Conservation (phyloP, 805 yeast genomes). For the Kodamaea fukazawae region DNA sequence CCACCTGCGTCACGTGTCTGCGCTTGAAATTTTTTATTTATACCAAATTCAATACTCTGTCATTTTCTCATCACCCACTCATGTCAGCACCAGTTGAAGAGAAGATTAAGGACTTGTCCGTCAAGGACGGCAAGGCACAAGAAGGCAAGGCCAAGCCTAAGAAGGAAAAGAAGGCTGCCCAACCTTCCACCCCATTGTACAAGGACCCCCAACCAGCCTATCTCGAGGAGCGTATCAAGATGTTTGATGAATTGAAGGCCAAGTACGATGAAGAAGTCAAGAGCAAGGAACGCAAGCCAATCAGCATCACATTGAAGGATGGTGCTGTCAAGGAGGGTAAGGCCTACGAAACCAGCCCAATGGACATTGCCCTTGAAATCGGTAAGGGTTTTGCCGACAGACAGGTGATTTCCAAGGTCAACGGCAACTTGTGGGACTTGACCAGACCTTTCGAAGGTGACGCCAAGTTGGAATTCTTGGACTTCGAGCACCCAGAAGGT, state of each 20-base stretch:
- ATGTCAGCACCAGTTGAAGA: conserved; percentile 32
- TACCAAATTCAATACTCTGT: background rate
- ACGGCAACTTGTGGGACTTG: conserved; percentile 87
- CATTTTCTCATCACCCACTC: background rate
- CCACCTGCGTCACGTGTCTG: conserved; percentile 2
- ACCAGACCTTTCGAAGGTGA: conserved; percentile 86
- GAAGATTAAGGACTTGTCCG: conserved; percentile 46
- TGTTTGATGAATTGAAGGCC: conserved; percentile 78
- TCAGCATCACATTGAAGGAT: conserved; percentile 81
- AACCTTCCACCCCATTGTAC: conserved; percentile 31
- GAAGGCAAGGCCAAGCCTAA: conserved; percentile 17
- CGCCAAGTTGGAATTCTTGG: conserved; percentile 72
- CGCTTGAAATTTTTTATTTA: background rate
- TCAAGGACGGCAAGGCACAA: conserved; percentile 24
- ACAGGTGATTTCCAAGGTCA: conserved; percentile 86
- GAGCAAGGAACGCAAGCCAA: conserved; percentile 52
- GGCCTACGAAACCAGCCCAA: conserved; percentile 87
- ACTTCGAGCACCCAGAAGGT: conserved; percentile 93
- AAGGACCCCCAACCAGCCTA: conserved; percentile 82
- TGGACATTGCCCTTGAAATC: conserved; percentile 77
- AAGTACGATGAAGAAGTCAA: conserved; percentile 74
- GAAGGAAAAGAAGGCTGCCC: conserved; percentile 41
- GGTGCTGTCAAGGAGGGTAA: conserved; percentile 77
- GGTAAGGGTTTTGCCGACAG: conserved; percentile 87
- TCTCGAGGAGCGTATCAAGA: conserved; percentile 70